A percentile compares a stretch with the other conserved stretches of the same genome.
Conservation (phyloP, 208 protist genomes). For the Trypanosoma brucei region DNA sequence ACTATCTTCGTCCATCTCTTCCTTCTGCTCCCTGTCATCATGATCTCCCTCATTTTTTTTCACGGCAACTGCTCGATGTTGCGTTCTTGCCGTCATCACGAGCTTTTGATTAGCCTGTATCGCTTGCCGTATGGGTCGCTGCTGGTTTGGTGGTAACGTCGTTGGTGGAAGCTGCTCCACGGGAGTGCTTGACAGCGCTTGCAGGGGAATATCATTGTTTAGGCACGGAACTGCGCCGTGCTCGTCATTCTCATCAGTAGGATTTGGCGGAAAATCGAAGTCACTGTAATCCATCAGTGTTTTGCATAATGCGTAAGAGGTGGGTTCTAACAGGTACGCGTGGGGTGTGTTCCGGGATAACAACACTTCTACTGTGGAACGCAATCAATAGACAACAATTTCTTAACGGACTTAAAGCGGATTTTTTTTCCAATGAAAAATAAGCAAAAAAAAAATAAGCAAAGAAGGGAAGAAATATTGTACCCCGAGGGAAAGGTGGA, state of each 20-base stretch:
- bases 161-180: conserved; percentile 80
- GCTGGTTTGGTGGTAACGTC: conserved; percentile 28
- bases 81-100: not conserved
- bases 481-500: too few species aligned
- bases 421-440: too few species aligned
- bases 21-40: not conserved
- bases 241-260: conserved; percentile 27
- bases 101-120: conserved; percentile 26
- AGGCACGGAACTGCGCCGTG: not conserved
- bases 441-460: too few species aligned
- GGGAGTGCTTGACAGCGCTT: conserved; percentile 46
- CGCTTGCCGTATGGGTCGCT: conserved; percentile 56
- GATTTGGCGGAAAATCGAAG: conserved; percentile 82
- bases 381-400: too few species aligned
- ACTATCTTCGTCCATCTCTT: not conserved
- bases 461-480: too few species aligned
- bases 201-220: conserved; percentile 32
- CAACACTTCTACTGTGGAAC: too few species aligned
- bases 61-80: not conserved
- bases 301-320: not conserved
- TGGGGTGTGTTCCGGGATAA: too few species aligned
- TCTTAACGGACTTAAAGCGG: too few species aligned
- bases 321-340: not conserved
- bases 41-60: not conserved
- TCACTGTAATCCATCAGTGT: conserved; percentile 45